Base-by-base conservation (phyloP, 1,284 basidiomycete genomes). In the Boletus smithii region DNA sequence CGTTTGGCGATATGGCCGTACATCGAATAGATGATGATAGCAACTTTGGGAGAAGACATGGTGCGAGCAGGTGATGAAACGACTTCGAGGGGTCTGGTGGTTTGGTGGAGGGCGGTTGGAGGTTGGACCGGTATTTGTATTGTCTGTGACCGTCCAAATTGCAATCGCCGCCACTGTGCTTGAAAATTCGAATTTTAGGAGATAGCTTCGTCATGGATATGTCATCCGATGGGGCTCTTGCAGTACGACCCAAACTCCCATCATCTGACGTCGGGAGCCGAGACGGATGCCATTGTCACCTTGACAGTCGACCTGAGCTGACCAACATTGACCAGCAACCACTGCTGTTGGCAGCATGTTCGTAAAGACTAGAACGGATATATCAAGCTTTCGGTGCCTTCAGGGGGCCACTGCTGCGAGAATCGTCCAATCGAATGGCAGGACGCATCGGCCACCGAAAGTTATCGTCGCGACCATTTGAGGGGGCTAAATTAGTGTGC, bases 11-110 rank as follows among this genome's bases (percentile, higher is more conserved):
- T 69, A 58, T 80, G 78, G 17, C 76, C 77, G 54, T 72, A 76
- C 61, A 74, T 69, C 18, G 71, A 66, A 65, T 80, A 79, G 59
- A 75, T 73, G 53, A 73, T 56, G 49, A 79, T 74, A 24, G 71
- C 76, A 50, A 78, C 66, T 51, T 64, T 69, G 1, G 58, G 58
- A 1, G 46, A 44, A 38, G 62, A 47, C 60, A 69, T 69, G 32
- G 27, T 47, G 38, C 8, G 20, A 27, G 13, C 11, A 33, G 35
- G 29, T 23, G 16, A 6, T 42, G 33, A 27, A 40, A 18, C 8
- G 8, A 29, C 17, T 22, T 16, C 18, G 38, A 44, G 49, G 49
- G 24, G 37, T 31, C 23, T 49, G 61, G 44, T 3, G 69, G 65
- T 26, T 22, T 37, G 31, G 46, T n/a, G n/a, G n/a, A n/a, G n/a